Percentiles rank a stretch among this genome's conserved stretches.
Conservation (phyloP, 1,284 basidiomycete species). For the Phenoliferia sp. region DNA sequence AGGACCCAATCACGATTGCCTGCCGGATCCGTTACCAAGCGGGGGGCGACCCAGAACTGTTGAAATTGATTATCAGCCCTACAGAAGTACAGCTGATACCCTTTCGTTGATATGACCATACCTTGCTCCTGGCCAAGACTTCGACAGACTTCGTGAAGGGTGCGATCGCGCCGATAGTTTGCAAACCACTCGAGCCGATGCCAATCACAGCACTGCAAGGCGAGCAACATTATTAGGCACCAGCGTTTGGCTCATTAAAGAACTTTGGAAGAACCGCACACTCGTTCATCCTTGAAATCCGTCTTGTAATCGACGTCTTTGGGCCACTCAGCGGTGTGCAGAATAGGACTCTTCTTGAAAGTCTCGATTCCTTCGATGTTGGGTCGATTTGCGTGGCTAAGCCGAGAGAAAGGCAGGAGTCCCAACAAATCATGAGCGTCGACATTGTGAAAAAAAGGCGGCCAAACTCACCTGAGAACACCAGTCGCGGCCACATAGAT, state of each 20-base stretch:
- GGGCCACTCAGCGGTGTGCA: not conserved
- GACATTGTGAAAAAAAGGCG: not conserved
- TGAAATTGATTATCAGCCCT: no score
- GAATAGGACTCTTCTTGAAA: not conserved
- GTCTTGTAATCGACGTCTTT: not conserved
- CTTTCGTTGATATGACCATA: no score
- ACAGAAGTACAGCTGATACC: no score
- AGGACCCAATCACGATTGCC: not conserved
- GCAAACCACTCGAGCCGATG: not conserved
- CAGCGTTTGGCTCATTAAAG: not conserved
- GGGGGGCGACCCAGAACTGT: not conserved
- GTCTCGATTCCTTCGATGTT: not conserved
- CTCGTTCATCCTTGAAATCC: not conserved
- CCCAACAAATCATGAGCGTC: not conserved
- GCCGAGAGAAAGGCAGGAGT: not conserved
- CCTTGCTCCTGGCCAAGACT: not conserved
- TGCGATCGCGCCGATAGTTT: not conserved
- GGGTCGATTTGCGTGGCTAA: not conserved
- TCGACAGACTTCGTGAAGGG: not conserved
- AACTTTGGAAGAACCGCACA: not conserved
- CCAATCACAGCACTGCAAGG: not conserved
- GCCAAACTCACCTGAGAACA: not conserved
- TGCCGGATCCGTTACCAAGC: not conserved
- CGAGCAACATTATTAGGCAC: not conserved
- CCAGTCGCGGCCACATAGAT: not conserved